phyloP scores from a whole-genome alignment of 768 basidiomycete species.

The Brasilioporus rufonigricans region DNA sequence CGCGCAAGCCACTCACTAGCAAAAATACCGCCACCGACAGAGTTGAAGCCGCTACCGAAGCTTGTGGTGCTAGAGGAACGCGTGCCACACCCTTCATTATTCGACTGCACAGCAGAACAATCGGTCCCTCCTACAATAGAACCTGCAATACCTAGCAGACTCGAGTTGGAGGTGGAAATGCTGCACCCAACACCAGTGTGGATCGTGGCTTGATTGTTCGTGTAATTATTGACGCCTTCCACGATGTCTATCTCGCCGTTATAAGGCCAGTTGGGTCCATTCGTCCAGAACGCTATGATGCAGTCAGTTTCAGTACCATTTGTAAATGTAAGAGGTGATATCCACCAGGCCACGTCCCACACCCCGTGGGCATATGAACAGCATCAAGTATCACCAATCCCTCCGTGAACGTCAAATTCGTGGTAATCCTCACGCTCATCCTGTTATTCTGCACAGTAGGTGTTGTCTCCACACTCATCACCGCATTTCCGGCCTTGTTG shows the following conservation, averaged over 20 bases:
- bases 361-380: constrained; percentile 87
- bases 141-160: constrained; percentile 56
- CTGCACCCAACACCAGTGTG: constrained; percentile 75
- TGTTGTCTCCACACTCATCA: constrained; percentile 91
- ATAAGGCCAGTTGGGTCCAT: constrained; percentile 45
- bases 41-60: constrained; percentile 87
- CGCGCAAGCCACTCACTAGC: constrained; percentile 58
- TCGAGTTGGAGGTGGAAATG: constrained; percentile 47
- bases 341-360: constrained; percentile 76
- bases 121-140: constrained; percentile 66
- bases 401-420: constrained; percentile 55
- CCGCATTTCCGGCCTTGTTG: constrained; percentile 68
- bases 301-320: background rate
- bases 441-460: constrained; percentile 64
- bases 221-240: constrained; percentile 81
- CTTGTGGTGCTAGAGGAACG: constrained; percentile 57
- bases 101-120: constrained; percentile 67
- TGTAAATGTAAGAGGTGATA: background rate
- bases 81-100: constrained; percentile 81
- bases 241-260: constrained; percentile 82
- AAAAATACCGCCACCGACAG: constrained; percentile 83
- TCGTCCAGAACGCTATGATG: constrained; percentile 45
- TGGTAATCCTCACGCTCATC: constrained; percentile 76
- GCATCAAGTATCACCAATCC: constrained; percentile 80
- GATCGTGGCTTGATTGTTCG: constrained; percentile 77